Conservation (phyloP, 352 stramenopile genomes). For the Phytophthora agathidicida region DNA sequence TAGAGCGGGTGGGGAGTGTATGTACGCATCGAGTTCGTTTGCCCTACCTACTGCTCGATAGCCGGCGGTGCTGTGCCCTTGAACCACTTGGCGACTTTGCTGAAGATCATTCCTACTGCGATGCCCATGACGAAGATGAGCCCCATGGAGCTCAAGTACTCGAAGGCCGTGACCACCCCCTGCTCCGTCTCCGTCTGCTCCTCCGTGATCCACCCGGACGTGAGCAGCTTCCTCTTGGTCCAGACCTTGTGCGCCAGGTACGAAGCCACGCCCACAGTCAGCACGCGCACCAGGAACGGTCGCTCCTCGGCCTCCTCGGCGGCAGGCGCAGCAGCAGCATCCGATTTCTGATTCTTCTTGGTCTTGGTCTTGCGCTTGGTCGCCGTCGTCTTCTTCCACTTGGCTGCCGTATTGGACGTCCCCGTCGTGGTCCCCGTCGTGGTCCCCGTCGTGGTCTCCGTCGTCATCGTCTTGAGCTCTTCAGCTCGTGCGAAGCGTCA, state of each 20-base stretch:
- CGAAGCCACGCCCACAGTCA: slow-evolving; percentile 70
- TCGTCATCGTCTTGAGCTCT: no score
- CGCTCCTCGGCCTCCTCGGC: slow-evolving; percentile 23
- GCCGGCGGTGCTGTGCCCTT: slow-evolving; percentile 17
- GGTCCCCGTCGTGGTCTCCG: slow-evolving; percentile 1
- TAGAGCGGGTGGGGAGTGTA: no score
- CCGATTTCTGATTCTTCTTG: slow-evolving; percentile 15
- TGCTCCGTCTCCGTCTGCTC: slow-evolving; percentile 58
- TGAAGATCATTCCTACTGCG: slow-evolving; percentile 59
- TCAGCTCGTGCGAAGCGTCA: no score
- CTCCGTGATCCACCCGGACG: slow-evolving; percentile 66
- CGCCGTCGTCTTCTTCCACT: slow-evolving; percentile 18
- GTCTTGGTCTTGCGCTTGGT: slow-evolving; percentile 8
- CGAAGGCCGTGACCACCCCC: slow-evolving; percentile 73
- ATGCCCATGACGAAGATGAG: slow-evolving; percentile 76
- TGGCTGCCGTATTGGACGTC: not conserved
- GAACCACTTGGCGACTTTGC: slow-evolving; percentile 42
- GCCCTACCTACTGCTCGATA: not conserved
- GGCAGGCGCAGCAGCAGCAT: not conserved
- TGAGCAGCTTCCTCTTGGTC: slow-evolving; percentile 74
- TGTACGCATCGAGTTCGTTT: no score
- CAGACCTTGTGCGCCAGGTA: slow-evolving; percentile 84
- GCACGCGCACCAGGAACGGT: slow-evolving; percentile 58
- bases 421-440: not conserved
- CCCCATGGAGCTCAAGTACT: slow-evolving; percentile 83